Evolutionary conservation across 2,329 filamentous ascomycete species (phyloP).

Genomic region (Escovopsis sp.): DNA sequence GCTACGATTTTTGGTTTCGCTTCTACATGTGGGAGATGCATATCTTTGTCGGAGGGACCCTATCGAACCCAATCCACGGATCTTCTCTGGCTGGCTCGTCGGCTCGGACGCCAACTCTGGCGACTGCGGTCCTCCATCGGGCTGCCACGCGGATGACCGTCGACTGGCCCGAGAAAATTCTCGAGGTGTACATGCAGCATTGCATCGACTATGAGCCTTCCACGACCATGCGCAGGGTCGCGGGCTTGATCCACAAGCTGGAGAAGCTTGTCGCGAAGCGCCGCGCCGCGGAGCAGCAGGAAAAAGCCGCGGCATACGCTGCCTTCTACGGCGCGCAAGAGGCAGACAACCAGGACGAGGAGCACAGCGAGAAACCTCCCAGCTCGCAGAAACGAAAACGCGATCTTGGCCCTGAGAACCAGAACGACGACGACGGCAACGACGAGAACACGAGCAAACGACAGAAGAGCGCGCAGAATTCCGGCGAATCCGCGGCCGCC

Average conservation of each 20-base stretch:
- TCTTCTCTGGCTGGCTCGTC: conserved; percentile 29
- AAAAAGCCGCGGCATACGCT: conserved; percentile 38
- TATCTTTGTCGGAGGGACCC: conserved; percentile 29
- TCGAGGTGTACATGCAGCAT: conserved; percentile 60
- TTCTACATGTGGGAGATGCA: conserved; percentile 90
- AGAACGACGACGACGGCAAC: conserved; percentile 23
- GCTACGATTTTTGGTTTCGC: conserved; percentile 84
- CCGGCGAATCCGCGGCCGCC: conserved; percentile 16
- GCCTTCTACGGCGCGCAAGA: conserved; percentile 20
- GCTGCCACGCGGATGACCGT: conserved; percentile 47
- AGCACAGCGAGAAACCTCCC: conserved; percentile 18
- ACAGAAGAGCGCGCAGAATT: conserved; percentile 31
- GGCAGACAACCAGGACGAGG: conserved; percentile 8
- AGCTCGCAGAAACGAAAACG: conserved; percentile 57
- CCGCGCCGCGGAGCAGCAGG: conserved; percentile 48
- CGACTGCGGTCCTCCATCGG: conserved; percentile 61
- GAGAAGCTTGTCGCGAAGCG: conserved; percentile 47
- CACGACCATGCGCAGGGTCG: conserved; percentile 55
- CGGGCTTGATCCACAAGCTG: conserved; percentile 57
- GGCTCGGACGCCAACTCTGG: conserved; percentile 51
- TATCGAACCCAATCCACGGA: conserved; percentile 36
- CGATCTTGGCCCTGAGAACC: conserved; percentile 36
- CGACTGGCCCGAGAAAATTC: conserved; percentile 62
- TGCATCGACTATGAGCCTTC: conserved; percentile 85
- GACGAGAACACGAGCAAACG: conserved; percentile 42